Evolutionary conservation across 1,284 basidiomycete species (phyloP), one percentile per base, ranked within the genome.

Genomic region (Limonomyces culmigenus): DNA sequence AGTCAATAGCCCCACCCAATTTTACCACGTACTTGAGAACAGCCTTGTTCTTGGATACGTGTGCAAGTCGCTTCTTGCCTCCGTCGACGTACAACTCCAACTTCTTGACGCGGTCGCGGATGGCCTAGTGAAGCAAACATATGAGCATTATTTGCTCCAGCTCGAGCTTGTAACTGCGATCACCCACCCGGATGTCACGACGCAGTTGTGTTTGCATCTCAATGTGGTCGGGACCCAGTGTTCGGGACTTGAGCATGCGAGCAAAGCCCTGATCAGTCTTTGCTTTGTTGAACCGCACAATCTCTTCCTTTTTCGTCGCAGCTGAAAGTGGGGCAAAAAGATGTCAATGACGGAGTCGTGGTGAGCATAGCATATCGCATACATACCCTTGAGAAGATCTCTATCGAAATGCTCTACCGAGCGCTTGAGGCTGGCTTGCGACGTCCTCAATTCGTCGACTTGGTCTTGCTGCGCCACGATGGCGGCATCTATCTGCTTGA

Each of bases 141-240:
- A 38, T 49, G 35, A 20, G 21, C 3, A 11, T 23, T 10, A n/a
- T 5, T 19, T 12, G 12, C 16, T n/a, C 13, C 4, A 27, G 16
- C 11, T 15, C 5, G 4, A 8, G 16, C n/a, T 13, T n/a, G 10
- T 23, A 27, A 30, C 21, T 14, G 25, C 2, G n/a, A 38, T 11
- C 4, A 55, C 70, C 32, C 44, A 80, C 83, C 45, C 73, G 61
- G 27, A 84, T 73, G 38, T 67, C 63, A 38, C 74, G 70, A 30
- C 86, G 67, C 19, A 92, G 56, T 38, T 77, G 74, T 10, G 62
- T 70, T 49, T 88, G 88, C 3, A 74, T 77, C 51, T 91, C 87
- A n/a, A 74, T 59, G 47, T 86, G 77, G 47, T 92, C 88, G 0
- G 88, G 87, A 4, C 78, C 80, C n/a, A 92, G 62, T n/a, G 77